phyloP scores from a whole-genome alignment of 225 moss, liverwort and hornwort species.

The Bryoerythrophyllum caledonicum region DNA sequence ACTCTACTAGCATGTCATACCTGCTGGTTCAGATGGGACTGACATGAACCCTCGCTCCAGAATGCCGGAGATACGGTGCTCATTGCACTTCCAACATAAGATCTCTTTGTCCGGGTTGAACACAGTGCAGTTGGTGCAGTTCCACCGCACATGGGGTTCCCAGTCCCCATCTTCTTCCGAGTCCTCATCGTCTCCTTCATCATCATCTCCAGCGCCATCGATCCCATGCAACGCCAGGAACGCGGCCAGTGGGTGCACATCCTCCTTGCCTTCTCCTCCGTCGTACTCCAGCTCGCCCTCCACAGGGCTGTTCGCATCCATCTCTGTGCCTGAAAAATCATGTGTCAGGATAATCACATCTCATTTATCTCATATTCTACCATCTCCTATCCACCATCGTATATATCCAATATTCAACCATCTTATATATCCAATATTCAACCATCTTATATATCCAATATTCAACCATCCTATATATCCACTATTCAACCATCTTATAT shows the following conservation, averaged over 20 bases:
- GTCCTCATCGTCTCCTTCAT: conserved; percentile 32
- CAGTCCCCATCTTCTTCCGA: conserved; percentile 47
- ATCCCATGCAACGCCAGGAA: conserved; percentile 51
- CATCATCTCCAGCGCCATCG: conserved; percentile 31
- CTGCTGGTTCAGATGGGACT: conserved; percentile 36
- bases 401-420: not conserved
- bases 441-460: not conserved
- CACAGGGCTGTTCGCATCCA: conserved; percentile 37
- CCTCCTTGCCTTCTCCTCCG: conserved; percentile 26
- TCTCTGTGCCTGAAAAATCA: conserved; percentile 26
- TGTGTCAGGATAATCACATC: not conserved
- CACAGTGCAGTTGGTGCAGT: conserved; percentile 57
- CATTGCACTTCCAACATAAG: conserved; percentile 46
- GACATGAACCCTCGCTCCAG: conserved; percentile 49
- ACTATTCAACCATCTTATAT: not conserved
- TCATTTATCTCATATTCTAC: not conserved
- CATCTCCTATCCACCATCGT: too few species aligned
- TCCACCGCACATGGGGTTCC: conserved; percentile 46
- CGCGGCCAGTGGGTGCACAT: conserved; percentile 46
- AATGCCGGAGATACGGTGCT: conserved; percentile 44
- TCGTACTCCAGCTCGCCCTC: conserved; percentile 38
- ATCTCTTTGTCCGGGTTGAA: conserved; percentile 38
- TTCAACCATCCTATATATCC: not conserved
- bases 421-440: not conserved
- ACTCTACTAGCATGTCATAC: conserved; percentile 13